These are phyloP conservation scores for Sphagnum contortum DNA, from an alignment of 225 moss, liverwort and hornwort genomes.

Conservation along the genomic window DNA sequence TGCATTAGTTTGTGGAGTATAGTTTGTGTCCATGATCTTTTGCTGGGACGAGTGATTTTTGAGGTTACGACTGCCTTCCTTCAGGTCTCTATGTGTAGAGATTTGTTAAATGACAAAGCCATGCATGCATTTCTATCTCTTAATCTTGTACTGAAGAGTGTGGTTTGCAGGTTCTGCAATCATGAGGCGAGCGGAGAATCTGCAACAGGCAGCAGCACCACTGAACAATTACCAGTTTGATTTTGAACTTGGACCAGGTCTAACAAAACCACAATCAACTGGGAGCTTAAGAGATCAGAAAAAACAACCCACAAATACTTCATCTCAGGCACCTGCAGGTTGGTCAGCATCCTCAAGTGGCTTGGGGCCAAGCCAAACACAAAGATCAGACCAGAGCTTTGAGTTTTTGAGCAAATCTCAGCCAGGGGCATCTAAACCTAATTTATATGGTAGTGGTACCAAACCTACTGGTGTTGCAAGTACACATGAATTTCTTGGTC, in stretches of 20 bases:
- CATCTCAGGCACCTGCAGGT: constrained; percentile 42
- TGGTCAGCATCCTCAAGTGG: constrained; percentile 60
- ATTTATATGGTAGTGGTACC: not conserved
- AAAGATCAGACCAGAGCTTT: constrained; percentile 26
- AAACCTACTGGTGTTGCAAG: constrained; percentile 13
- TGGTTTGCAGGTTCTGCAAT: not conserved
- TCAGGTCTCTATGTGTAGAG: too few relatives aligned
- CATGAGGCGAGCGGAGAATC: constrained; percentile 84
- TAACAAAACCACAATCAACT: constrained; percentile 56
- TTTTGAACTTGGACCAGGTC: constrained; percentile 68
- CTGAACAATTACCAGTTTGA: constrained; percentile 93
- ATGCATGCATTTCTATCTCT: too few relatives aligned
- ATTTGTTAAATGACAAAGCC: too few relatives aligned
- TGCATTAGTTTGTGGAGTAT: too few relatives aligned
- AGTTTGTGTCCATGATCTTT: too few relatives aligned
- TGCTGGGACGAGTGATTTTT: too few relatives aligned
- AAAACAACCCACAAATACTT: constrained; percentile 35
- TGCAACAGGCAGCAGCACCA: constrained; percentile 57
- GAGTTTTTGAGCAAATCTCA: constrained; percentile 31
- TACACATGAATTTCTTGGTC: constrained; percentile 40
- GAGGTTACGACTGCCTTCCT: too few relatives aligned
- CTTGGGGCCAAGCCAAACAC: constrained; percentile 16
- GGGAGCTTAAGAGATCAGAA: constrained; percentile 90
- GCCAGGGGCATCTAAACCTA: constrained; percentile 35
- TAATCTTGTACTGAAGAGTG: too few relatives aligned